Conservation (phyloP, 2,329 filamentous ascomycete genomes). For the Gnomoniopsis sp. region DNA sequence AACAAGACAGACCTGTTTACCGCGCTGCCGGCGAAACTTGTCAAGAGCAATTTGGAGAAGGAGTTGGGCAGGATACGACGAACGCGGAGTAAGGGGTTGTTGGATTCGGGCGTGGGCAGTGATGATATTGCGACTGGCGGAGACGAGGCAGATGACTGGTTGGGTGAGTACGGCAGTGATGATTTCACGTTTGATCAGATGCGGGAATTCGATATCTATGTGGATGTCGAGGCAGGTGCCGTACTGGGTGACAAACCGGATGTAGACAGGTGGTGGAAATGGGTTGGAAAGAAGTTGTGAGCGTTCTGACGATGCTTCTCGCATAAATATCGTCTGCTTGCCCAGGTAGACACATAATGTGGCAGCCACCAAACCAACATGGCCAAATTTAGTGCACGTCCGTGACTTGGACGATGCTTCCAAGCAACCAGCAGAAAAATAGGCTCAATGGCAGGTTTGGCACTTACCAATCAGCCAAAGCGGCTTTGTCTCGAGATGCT, state of each 20-base stretch:
- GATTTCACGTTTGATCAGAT: conserved; percentile 79
- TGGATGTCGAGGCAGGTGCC: conserved; percentile 76
- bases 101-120: conserved; percentile 74
- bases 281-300: conserved; percentile 75
- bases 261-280: conserved; percentile 83
- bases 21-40: conserved; percentile 73
- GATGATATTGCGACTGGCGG: conserved; percentile 59
- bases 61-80: conserved; percentile 77
- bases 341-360: not conserved
- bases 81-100: conserved; percentile 73
- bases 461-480: too few relatives aligned
- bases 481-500: too few relatives aligned
- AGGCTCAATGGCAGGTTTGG: too few relatives aligned
- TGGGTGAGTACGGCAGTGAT: conserved; percentile 76
- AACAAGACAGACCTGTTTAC: conserved; percentile 98
- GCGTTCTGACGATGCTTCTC: not conserved
- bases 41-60: conserved; percentile 71
- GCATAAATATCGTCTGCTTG: not conserved
- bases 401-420: too few relatives aligned
- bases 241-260: conserved; percentile 63
- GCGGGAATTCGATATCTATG: conserved; percentile 75
- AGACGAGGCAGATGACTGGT: conserved; percentile 77
- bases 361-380: too few relatives aligned
- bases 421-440: too few relatives aligned
- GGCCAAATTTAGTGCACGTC: not conserved